Evolutionary conservation across 2,329 filamentous ascomycete genomes (phyloP), one percentile per base, ranked within the genome.

Genomic region (Talaromyces sp.): DNA sequence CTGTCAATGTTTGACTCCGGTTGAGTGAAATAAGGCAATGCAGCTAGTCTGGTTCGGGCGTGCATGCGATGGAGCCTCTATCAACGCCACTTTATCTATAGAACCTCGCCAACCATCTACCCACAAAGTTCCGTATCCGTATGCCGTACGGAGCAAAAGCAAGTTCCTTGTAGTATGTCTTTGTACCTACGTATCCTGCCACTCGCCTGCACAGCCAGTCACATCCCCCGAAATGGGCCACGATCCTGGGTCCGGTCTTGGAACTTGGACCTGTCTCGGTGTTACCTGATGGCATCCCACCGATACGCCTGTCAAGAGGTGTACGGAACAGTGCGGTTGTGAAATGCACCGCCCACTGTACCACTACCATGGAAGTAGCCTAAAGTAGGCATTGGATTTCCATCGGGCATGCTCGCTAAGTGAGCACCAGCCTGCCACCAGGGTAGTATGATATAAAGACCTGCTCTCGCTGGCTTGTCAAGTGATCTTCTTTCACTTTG

Each of bases 31-130:
- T n/a, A n/a, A n/a, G n/a, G n/a, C 29, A 31, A 59, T 59, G 31
- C 56, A 58, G 29, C 56, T 58, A 36, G 56, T 34, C 7, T 58
- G 22, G 56, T 34, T 6, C 53, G n/a, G 53, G 15, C 27, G 49
- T n/a, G 54, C 34, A 29, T 43, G n/a, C 53, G 25, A 58, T 59
- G 56, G 56, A 59, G 56, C 56, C 56, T 59, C 56, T 59, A 59
- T 59, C 56, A 45, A 59, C 56, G 56, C 56, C 56, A 59, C 56
- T 59, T 27, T 43, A 43, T 43, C 56, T 59, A 59, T 59, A 59
- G 36, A 59, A 58, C 56, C 54, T 58, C 54, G 38, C 54, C 54
- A 58, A 58, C 54, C 31, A 31, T 17, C 19, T 22, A 17, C 43
- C 43, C 4, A 27, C 22, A 27, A 49, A 17, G 47, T 11, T 54